Evolutionary conservation across 2,329 filamentous ascomycete genomes (phyloP).

Genomic region (Aspergillus ochraceus): DNA sequence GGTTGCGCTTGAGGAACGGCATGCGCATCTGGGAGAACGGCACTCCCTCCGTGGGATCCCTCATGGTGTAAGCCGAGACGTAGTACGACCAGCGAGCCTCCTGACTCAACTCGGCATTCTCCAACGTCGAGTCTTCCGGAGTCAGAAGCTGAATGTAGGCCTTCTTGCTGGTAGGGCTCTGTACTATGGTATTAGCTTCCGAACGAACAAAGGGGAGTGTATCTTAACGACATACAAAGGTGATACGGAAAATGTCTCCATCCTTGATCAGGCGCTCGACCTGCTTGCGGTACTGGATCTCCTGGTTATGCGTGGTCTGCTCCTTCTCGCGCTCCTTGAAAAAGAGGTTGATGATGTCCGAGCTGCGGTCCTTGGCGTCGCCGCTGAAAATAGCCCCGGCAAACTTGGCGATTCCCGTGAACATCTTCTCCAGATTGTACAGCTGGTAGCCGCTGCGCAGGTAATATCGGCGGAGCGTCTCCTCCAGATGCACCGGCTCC

Average conservation of each 20-base stretch:
- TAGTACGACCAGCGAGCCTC: slow-evolving; percentile 87
- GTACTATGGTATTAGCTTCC: slow-evolving; percentile 28
- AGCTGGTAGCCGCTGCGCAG: slow-evolving; percentile 87
- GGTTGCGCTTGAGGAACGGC: slow-evolving; percentile 69
- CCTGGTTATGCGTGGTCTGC: slow-evolving; percentile 83
- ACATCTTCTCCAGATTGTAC: slow-evolving; percentile 87
- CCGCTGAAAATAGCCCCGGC: slow-evolving; percentile 79
- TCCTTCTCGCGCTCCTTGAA: slow-evolving; percentile 77
- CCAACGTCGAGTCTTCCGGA: slow-evolving; percentile 76
- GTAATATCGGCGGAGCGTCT: slow-evolving; percentile 88
- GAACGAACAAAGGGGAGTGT: not conserved
- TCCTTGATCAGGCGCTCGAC: slow-evolving; percentile 93
- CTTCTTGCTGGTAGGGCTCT: slow-evolving; percentile 67
- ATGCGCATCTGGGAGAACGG: slow-evolving; percentile 64
- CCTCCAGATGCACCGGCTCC: slow-evolving; percentile 81
- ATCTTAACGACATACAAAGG: slow-evolving; percentile 68
- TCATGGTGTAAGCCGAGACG: slow-evolving; percentile 84
- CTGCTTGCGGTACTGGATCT: slow-evolving; percentile 87
- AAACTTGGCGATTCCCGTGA: slow-evolving; percentile 77
- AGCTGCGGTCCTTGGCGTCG: slow-evolving; percentile 89
- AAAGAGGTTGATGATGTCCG: slow-evolving; percentile 86
- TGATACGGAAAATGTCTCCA: slow-evolving; percentile 84
- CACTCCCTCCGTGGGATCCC: slow-evolving; percentile 84
- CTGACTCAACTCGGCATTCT: slow-evolving; percentile 66
- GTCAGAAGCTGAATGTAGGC: slow-evolving; percentile 81